phyloP scores from a whole-genome alignment of 148 eudicot species.

The Gaultheria prostrata region DNA sequence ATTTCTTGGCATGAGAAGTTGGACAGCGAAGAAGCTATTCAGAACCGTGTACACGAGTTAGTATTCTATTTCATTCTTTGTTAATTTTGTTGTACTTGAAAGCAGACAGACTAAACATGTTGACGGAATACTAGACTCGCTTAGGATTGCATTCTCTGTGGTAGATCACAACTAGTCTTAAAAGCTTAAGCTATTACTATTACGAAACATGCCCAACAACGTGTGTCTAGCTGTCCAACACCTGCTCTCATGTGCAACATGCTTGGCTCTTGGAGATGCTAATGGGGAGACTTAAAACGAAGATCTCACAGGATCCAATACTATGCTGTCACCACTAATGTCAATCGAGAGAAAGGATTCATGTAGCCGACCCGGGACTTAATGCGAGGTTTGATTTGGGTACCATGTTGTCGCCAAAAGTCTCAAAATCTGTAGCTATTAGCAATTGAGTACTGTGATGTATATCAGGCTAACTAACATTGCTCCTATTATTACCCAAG shows the following conservation, averaged over 20 bases:
- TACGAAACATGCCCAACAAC: background rate
- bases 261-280: background rate
- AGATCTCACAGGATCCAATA: background rate
- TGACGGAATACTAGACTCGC: background rate
- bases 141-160: background rate
- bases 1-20: constrained; percentile 94
- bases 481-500: background rate
- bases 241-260: background rate
- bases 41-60: constrained; percentile 95
- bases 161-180: background rate
- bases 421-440: too few relatives aligned
- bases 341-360: background rate
- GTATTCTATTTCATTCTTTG: constrained; percentile 25
- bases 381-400: background rate
- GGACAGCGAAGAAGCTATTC: constrained; percentile 89
- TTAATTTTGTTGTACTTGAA: background rate
- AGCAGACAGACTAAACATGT: constrained; percentile 1
- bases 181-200: background rate
- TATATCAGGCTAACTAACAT: background rate
- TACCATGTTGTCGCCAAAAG: too few relatives aligned
- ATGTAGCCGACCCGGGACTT: background rate
- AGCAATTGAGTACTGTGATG: too few relatives aligned
- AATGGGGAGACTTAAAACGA: background rate
- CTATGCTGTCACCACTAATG: background rate
- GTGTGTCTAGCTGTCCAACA: background rate